These are phyloP conservation scores for Ormosia semicastrata DNA, from an alignment of 306 rosid genomes.

Conservation along the genomic window DNA sequence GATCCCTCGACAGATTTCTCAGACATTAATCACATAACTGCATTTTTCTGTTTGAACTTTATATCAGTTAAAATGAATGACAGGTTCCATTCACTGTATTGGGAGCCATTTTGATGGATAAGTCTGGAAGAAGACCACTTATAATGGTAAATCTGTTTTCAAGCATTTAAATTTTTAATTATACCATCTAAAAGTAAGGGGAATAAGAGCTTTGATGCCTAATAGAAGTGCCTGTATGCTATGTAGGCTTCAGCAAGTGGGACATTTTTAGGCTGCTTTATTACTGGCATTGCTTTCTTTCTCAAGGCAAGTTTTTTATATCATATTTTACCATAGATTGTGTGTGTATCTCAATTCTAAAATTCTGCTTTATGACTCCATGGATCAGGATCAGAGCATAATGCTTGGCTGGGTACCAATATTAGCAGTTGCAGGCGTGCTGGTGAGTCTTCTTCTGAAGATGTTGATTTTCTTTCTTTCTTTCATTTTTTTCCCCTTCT, in stretches of 20 bases:
- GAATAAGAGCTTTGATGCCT: conserved; percentile 11
- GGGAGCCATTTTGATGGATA: conserved; percentile 64
- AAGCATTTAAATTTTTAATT: not conserved
- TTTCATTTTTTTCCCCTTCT: not conserved
- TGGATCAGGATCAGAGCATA: conserved; percentile 35
- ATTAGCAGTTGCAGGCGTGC: conserved; percentile 57
- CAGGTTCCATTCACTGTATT: conserved; percentile 60
- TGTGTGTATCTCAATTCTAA: conserved; percentile 3
- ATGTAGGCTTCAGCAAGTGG: conserved; percentile 56
- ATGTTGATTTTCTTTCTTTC: not conserved
- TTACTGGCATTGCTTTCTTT: conserved; percentile 55
- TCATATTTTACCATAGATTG: not conserved
- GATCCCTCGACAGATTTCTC: conserved; percentile 2
- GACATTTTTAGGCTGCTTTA: conserved; percentile 61
- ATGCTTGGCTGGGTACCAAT: conserved; percentile 36
- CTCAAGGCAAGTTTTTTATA: conserved; percentile 46
- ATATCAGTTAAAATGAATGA: conserved; percentile 8
- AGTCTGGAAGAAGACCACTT: conserved; percentile 70
- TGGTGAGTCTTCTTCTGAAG: conserved; percentile 45
- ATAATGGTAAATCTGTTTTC: conserved; percentile 42
- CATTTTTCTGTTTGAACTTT: not conserved
- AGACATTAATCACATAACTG: not conserved
- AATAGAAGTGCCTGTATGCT: not conserved
- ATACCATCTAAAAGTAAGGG: not conserved
- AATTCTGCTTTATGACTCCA: conserved; percentile 5